Percentiles rank a stretch among this genome's conserved stretches.
Conservation (phyloP, 768 basidiomycete species). For the Glaciozyma antarctica region DNA sequence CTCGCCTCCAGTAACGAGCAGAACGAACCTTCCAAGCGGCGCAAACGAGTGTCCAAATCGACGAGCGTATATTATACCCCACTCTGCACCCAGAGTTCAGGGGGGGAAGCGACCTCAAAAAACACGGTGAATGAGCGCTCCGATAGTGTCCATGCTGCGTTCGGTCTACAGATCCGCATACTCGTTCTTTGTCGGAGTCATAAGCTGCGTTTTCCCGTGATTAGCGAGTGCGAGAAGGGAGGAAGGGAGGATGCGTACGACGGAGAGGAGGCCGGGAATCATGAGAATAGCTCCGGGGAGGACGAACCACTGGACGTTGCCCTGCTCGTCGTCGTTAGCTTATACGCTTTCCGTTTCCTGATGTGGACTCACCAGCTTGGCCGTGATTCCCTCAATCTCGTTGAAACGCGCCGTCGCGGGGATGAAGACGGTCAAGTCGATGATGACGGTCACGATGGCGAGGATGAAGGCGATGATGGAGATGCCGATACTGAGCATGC, state of each 20-base stretch:
- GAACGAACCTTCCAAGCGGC: no score
- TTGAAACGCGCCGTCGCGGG: slow-evolving; percentile 17
- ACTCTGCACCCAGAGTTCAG: no score
- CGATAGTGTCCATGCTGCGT: no score
- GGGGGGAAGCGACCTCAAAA: no score
- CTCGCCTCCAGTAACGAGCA: no score
- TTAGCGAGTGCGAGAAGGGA: no score
- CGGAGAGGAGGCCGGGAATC: slow-evolving; percentile 16
- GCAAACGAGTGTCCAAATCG: no score
- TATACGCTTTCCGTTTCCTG: not conserved
- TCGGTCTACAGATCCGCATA: no score
- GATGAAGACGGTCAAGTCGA: slow-evolving; percentile 20
- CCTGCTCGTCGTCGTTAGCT: slow-evolving; percentile 4
- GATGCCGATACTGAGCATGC: slow-evolving; percentile 26
- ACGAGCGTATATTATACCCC: no score
- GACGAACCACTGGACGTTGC: slow-evolving; percentile 29
- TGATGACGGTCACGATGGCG: slow-evolving; percentile 17
- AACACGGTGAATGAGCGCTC: no score
- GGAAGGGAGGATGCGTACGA: slow-evolving; percentile 1
- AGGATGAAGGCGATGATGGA: slow-evolving; percentile 8
- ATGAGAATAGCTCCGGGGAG: slow-evolving; percentile 20
- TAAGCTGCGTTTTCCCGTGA: no score
- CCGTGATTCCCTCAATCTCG: slow-evolving; percentile 9
- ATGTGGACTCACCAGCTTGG: slow-evolving; percentile 7
- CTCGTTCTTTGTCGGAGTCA: no score